Conservation (phyloP, 2,329 filamentous ascomycete genomes). For the Apiospora pterosperma region DNA sequence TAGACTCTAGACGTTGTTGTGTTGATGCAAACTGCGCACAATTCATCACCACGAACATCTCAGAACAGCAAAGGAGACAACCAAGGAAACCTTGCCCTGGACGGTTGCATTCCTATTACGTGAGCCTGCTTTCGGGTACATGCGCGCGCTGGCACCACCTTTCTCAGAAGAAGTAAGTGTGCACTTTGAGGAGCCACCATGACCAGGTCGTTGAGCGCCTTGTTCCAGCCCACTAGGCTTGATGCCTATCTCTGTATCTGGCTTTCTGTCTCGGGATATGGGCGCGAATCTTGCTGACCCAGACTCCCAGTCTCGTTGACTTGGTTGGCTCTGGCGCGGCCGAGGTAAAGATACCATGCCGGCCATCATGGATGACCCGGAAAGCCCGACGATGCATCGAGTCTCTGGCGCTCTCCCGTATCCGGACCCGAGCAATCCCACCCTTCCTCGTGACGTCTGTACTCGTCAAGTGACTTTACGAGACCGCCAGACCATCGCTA, state of each 20-base stretch:
- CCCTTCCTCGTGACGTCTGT: constrained; percentile 65
- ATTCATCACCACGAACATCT: constrained; percentile 41
- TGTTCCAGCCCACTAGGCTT: not conserved
- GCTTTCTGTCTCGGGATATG: not conserved
- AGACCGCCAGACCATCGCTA: constrained; percentile 80
- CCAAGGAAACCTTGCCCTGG: not conserved
- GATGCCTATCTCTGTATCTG: not conserved
- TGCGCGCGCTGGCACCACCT: not conserved
- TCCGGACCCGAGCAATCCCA: constrained; percentile 57
- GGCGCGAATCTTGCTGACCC: not conserved
- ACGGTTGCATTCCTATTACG: not conserved
- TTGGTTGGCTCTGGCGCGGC: not conserved
- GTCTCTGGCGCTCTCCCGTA: constrained; percentile 64
- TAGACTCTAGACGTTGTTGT: not conserved
- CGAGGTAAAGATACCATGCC: constrained; percentile 53
- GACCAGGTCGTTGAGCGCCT: not conserved
- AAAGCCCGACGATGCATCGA: constrained; percentile 66
- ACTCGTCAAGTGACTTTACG: constrained; percentile 78
- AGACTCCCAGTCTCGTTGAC: constrained; percentile 1
- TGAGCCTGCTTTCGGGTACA: not conserved
- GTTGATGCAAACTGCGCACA: constrained; percentile 14
- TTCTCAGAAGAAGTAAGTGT: not conserved
- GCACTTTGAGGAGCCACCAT: not conserved
- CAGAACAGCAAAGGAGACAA: constrained; percentile 32
- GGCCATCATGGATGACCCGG: constrained; percentile 75